Base-by-base conservation (phyloP, 352 stramenopile genomes). In the Phytopythium boreale region DNA sequence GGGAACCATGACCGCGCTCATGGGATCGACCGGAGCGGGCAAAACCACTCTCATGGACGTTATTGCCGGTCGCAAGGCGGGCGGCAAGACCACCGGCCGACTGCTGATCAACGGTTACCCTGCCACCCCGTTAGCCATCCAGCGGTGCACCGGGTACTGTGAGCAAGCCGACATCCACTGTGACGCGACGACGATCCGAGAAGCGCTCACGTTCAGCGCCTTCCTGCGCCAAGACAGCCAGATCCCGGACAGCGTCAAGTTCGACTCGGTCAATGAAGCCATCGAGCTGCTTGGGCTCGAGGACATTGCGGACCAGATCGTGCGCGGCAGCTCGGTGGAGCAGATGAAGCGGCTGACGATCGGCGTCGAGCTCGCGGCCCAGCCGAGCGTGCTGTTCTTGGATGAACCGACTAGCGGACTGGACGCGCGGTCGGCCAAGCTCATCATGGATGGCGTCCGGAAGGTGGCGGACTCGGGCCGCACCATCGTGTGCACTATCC, bases 1-100 rank as follows among this genome's bases (percentile, higher is more conserved):
- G 4, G 76, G 77, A 9, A 56, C 55, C 9, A 67, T 85, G 12
- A 74, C 70, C 4, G 75, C 76, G 8, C 61, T 87, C 27, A 81
- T 83, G 68, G 77, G 77, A 4, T 69, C 71, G 1, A 67, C 66
- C 1, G 80, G 82, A 36, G 77, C 62, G 24, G 62, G 62, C 19
- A 67, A 67, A 37, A 67, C 61, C 39, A 66, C 61, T 4, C 19
- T 66, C 74, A 87, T 96, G 64, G 90, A 98, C 75, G 90, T 97
- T 3, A 88, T 98, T 47, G 86, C 91, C 10, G 68, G 92, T n/a
- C 75, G 92, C 51, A 98, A 98, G 70, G 89, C 74, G 19, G 78
- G 76, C 22, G 92, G 91, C 31, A 76, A 49, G 17, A 81, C 96
- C 59, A 74, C 65, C 31, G 90, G 91, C 34, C 63, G 90, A 12